Evolutionary conservation across 2,329 filamentous ascomycete genomes (phyloP).

Genomic region (Hysterium pulicare): DNA sequence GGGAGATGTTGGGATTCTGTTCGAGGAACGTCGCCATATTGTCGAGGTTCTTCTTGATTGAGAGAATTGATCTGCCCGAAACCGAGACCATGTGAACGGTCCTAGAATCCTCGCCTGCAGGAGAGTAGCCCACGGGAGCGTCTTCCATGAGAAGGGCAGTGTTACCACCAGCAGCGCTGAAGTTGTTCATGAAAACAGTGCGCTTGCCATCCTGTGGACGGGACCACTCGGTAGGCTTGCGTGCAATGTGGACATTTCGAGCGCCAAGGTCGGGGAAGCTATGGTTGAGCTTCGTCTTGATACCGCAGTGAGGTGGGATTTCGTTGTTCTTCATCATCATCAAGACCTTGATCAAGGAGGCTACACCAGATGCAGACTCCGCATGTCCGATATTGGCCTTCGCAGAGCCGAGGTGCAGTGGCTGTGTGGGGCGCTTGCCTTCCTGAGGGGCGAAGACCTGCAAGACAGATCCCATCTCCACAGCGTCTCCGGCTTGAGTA

Average conservation of each 20-base stretch:
- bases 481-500: slow-evolving; percentile 25
- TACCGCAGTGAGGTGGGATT: slow-evolving; percentile 56
- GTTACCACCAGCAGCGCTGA: slow-evolving; percentile 65
- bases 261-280: slow-evolving; percentile 57
- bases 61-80: slow-evolving; percentile 14
- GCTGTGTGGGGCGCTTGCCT: slow-evolving; percentile 2
- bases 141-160: slow-evolving; percentile 16
- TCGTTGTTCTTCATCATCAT: slow-evolving; percentile 30
- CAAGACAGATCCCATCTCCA: slow-evolving; percentile 16
- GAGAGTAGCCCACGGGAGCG: background rate
- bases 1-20: slow-evolving; percentile 8
- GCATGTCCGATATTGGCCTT: slow-evolving; percentile 36
- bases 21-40: slow-evolving; percentile 10
- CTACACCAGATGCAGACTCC: slow-evolving; percentile 30
- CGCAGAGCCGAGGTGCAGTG: slow-evolving; percentile 23
- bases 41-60: slow-evolving; percentile 13
- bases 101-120: slow-evolving; percentile 12
- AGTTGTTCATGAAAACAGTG: slow-evolving; percentile 39
- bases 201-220: slow-evolving; percentile 1
- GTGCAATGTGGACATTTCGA: slow-evolving; percentile 58
- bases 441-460: slow-evolving; percentile 13
- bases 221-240: slow-evolving; percentile 45
- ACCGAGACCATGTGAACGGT: slow-evolving; percentile 13
- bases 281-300: slow-evolving; percentile 62
- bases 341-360: slow-evolving; percentile 31